Conservation (phyloP, 495 filamentous ascomycete species). For the Oidiodendron maius region DNA sequence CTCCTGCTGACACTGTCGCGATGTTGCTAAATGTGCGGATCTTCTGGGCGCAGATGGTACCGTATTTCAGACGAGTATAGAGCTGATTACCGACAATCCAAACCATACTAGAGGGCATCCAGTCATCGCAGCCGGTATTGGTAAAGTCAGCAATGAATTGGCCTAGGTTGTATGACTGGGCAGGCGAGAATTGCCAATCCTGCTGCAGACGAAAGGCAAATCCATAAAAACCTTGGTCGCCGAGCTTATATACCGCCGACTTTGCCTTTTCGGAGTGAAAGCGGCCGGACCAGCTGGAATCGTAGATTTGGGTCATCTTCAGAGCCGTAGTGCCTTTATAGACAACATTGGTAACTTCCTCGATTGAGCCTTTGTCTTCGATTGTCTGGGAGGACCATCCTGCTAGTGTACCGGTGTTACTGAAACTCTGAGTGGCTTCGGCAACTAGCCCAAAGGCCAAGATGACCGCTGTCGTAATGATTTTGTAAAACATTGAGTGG, state of each 20-base stretch:
- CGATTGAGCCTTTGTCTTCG: conserved; percentile 42
- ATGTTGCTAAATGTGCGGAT: conserved; percentile 27
- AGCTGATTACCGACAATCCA: conserved; percentile 44
- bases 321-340: conserved; percentile 40
- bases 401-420: conserved; percentile 41
- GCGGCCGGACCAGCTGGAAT: conserved; percentile 38
- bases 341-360: conserved; percentile 39
- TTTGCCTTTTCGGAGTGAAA: conserved; percentile 51
- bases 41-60: conserved; percentile 35
- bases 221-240: conserved; percentile 48
- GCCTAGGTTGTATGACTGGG: conserved; percentile 45
- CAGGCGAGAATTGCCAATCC: conserved; percentile 41
- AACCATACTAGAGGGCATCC: conserved; percentile 49
- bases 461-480: background rate
- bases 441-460: background rate
- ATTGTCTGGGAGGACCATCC: conserved; percentile 40
- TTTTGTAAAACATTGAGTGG: background rate
- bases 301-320: conserved; percentile 48
- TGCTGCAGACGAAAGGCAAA: conserved; percentile 47
- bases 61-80: conserved; percentile 39
- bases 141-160: conserved; percentile 53
- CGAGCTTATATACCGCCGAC: conserved; percentile 40
- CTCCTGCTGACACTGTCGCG: conserved; percentile 36
- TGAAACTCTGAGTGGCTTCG: conserved; percentile 34
- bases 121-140: conserved; percentile 42